These are phyloP conservation scores for Lichtheimia corymbifera DNA, from an alignment of 371 early-diverging fungal genomes.

Conservation along the genomic window DNA sequence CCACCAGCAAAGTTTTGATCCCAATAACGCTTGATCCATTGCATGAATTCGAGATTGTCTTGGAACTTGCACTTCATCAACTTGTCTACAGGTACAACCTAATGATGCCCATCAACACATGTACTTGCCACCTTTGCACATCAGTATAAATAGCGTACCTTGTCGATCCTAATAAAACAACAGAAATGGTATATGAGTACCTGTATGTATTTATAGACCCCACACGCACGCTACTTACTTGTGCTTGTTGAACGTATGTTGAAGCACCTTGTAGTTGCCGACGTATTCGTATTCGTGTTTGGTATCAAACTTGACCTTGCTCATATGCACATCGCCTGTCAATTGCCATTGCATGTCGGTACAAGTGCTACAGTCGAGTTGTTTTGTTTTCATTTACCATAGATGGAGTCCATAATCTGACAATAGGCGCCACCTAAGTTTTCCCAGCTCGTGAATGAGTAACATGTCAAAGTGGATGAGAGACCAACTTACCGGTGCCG, in stretches of 20 bases:
- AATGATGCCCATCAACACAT: not conserved
- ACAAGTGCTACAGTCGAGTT: not conserved
- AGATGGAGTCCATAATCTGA: constrained; percentile 87
- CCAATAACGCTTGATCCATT: constrained; percentile 92
- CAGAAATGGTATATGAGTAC: no score
- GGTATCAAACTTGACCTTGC: constrained; percentile 88
- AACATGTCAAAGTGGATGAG: no score
- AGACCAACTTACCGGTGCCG: constrained; percentile 73
- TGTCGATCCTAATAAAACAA: constrained; percentile 48
- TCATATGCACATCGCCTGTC: constrained; percentile 72
- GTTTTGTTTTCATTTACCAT: constrained; percentile 40
- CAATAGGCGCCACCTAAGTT: constrained; percentile 75
- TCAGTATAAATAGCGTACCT: constrained; percentile 23
- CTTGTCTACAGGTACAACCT: constrained; percentile 83
- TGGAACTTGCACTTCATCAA: constrained; percentile 93
- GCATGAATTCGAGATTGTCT: constrained; percentile 96
- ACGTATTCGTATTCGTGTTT: constrained; percentile 93
- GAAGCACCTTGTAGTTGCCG: constrained; percentile 90
- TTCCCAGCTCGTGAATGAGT: not conserved
- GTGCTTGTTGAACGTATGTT: constrained; percentile 79
- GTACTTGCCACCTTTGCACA: no score
- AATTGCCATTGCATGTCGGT: not conserved
- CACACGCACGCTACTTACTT: constrained; percentile 41
- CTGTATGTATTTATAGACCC: not conserved
- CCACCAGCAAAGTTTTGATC: constrained; percentile 82